Conservation (phyloP, 2,329 filamentous ascomycete genomes). For the Pseudonectria buxi region DNA sequence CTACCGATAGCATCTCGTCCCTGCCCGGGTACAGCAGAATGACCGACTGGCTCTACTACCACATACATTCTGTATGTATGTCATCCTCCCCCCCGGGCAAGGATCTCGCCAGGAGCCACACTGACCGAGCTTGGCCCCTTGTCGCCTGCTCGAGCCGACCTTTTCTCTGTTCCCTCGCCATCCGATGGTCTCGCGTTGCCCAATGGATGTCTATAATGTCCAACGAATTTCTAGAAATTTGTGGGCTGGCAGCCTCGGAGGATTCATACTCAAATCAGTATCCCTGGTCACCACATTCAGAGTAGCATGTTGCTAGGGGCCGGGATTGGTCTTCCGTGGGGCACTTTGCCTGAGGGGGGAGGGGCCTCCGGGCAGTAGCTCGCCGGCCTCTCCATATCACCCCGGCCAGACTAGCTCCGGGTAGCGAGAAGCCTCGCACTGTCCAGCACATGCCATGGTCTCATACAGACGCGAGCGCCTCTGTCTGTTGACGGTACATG, state of each 20-base stretch:
- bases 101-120: constrained; percentile 3
- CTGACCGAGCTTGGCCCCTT: constrained; percentile 10
- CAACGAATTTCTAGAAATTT: constrained; percentile 29
- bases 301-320: constrained; percentile 15
- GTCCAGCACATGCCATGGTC: constrained; percentile 14
- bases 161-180: constrained; percentile 20
- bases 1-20: too few relatives aligned
- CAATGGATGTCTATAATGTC: constrained; percentile 16
- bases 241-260: constrained; percentile 24
- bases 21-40: too few relatives aligned
- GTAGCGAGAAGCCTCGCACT: constrained; percentile 19
- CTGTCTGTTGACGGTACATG: constrained; percentile 23
- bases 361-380: constrained; percentile 23
- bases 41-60: too few relatives aligned
- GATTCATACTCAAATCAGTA: constrained; percentile 24
- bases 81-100: constrained; percentile 12
- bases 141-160: constrained; percentile 20
- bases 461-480: constrained; percentile 16
- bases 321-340: constrained; percentile 18
- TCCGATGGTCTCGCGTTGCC: constrained; percentile 14
- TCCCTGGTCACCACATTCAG: too few relatives aligned
- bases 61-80: constrained; percentile 9
- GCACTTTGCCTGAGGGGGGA: constrained; percentile 19
- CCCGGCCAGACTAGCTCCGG: constrained; percentile 15
- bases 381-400: constrained; percentile 20